phyloP scores from a whole-genome alignment of 208 protist genomes.

The Acanthamoeba culbertsoni region DNA sequence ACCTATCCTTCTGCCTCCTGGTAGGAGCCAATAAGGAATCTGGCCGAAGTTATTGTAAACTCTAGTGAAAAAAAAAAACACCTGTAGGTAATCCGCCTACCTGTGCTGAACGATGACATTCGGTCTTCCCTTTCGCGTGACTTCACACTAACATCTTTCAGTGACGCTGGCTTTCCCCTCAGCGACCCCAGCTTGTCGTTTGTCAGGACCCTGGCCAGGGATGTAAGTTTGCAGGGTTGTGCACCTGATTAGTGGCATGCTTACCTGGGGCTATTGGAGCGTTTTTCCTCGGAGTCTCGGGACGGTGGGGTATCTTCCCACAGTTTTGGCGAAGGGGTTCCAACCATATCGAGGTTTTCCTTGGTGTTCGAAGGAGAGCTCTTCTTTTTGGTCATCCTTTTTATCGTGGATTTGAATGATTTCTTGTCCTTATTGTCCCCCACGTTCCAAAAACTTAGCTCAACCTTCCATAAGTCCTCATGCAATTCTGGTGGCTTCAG shows the following conservation, averaged over 20 bases:
- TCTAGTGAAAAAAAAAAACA: too few species aligned
- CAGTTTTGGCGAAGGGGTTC: too few species aligned
- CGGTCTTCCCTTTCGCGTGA: neutral
- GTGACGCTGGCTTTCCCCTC: neutral
- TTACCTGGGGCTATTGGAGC: too few species aligned
- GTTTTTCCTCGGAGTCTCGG: too few species aligned
- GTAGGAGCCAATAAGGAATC: too few species aligned
- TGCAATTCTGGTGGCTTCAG: slow-evolving; percentile 9
- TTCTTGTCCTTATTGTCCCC: neutral
- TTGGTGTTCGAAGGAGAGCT: neutral
- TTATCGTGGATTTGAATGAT: neutral
- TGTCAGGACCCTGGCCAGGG: neutral
- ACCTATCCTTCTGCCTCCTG: too few species aligned
- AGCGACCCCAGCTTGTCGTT: neutral
- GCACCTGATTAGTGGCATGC: too few species aligned
- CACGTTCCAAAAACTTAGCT: neutral
- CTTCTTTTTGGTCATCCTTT: neutral
- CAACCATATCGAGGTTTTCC: neutral
- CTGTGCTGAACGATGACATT: neutral
- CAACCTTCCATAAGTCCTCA: neutral
- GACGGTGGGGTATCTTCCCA: too few species aligned
- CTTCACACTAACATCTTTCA: neutral
- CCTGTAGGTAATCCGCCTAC: neutral
- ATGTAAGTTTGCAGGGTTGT: too few species aligned
- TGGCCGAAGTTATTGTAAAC: too few species aligned